These are phyloP conservation scores for Drechslerella stenobrocha DNA, from an alignment of 2,329 filamentous ascomycete species.

Conservation along the genomic window DNA sequence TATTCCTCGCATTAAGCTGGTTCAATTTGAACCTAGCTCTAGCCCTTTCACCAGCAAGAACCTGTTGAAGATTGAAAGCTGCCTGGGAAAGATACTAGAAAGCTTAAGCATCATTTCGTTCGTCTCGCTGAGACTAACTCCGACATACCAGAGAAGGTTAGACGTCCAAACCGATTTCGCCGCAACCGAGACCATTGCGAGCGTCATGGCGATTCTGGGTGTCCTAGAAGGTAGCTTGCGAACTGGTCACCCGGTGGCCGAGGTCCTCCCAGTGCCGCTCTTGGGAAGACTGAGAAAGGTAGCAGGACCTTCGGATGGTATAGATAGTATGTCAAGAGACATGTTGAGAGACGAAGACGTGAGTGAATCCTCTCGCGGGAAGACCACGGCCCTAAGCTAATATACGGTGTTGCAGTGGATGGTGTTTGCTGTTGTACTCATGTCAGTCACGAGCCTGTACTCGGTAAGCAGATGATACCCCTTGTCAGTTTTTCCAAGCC, in stretches of 20 bases:
- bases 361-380: background rate
- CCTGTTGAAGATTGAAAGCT: constrained; percentile 54
- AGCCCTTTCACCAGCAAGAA: constrained; percentile 55
- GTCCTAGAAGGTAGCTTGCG: constrained; percentile 60
- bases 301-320: constrained; percentile 21
- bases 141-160: constrained; percentile 57
- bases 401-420: constrained; percentile 20
- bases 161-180: constrained; percentile 56
- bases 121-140: constrained; percentile 55
- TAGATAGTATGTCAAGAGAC: constrained; percentile 21
- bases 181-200: constrained; percentile 59
- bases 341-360: constrained; percentile 42
- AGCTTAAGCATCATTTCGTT: constrained; percentile 55
- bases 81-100: constrained; percentile 55
- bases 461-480: constrained; percentile 17
- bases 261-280: constrained; percentile 59
- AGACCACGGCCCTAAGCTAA: constrained; percentile 5
- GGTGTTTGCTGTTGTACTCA: constrained; percentile 30
- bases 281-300: constrained; percentile 54
- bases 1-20: constrained; percentile 54
- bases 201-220: constrained; percentile 60
- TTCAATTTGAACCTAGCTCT: constrained; percentile 56
- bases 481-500: background rate
- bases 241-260: constrained; percentile 59
- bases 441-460: constrained; percentile 37